phyloP scores from a whole-genome alignment of 768 basidiomycete species.

The Suillus plorans region DNA sequence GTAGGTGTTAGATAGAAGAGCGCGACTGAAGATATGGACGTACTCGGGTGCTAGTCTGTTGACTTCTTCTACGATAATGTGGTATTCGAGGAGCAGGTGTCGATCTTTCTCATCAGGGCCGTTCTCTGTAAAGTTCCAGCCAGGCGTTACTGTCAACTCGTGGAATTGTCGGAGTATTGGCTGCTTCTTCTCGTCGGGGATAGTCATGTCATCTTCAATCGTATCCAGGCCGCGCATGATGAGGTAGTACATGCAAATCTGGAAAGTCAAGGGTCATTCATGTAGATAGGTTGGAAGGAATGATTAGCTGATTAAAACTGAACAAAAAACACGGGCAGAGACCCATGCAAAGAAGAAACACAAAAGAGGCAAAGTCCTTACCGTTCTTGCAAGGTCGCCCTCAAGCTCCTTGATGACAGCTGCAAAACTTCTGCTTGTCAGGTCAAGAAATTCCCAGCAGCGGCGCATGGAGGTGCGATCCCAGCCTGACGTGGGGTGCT shows the following conservation, averaged over 20 bases:
- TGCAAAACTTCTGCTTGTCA: slow-evolving; percentile 86
- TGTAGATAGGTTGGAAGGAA: neutral
- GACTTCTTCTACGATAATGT: slow-evolving; percentile 79
- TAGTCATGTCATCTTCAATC: slow-evolving; percentile 97
- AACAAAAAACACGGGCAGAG: neutral
- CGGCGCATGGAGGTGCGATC: slow-evolving; percentile 82
- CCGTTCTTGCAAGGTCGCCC: slow-evolving; percentile 89
- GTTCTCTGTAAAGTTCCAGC: slow-evolving; percentile 82
- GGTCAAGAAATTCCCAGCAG: slow-evolving; percentile 89
- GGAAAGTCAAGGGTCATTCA: slow-evolving; percentile 7
- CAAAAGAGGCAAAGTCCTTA: slow-evolving; percentile 42
- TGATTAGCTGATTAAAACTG: neutral
- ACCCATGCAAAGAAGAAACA: neutral
- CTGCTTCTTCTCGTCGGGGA: slow-evolving; percentile 83
- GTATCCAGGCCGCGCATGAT: slow-evolving; percentile 95
- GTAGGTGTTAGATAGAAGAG: slow-evolving; percentile 6
- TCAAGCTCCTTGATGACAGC: slow-evolving; percentile 96
- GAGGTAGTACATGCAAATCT: slow-evolving; percentile 96
- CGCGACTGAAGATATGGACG: neutral
- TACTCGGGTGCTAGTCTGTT: slow-evolving; percentile 65
- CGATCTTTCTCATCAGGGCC: slow-evolving; percentile 90
- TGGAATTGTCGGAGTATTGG: slow-evolving; percentile 83
- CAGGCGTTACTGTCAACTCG: slow-evolving; percentile 71
- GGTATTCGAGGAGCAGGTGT: slow-evolving; percentile 80
- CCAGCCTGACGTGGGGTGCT: slow-evolving; percentile 83